A percentile compares a stretch with the other conserved stretches of the same genome.
Evolutionary conservation across 1,284 basidiomycete species (phyloP).

Genomic region (Irpex sp.): DNA sequence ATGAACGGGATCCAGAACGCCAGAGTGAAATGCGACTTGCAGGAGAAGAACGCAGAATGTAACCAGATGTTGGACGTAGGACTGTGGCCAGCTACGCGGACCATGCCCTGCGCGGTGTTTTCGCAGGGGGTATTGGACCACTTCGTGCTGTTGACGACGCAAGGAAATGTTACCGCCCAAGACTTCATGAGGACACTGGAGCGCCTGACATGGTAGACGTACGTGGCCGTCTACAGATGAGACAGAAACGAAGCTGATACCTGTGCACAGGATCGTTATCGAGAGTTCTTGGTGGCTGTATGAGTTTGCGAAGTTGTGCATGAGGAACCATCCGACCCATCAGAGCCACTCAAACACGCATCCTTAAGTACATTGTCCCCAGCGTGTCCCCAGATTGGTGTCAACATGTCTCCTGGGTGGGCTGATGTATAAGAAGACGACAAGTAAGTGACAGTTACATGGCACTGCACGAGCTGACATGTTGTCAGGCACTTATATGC

Average conservation of each 20-base stretch:
- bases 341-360: background rate
- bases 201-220: conserved; percentile 2
- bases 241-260: background rate
- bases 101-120: conserved; percentile 9
- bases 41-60: background rate
- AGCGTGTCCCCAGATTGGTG: conserved; percentile 16
- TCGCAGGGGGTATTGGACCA: conserved; percentile 8
- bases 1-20: conserved; percentile 1
- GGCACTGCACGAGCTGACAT: background rate
- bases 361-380: conserved; percentile 12
- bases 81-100: conserved; percentile 16
- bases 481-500: conserved; percentile 7
- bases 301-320: conserved; percentile 1
- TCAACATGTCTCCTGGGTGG: conserved; percentile 18
- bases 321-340: background rate
- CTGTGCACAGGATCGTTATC: conserved; percentile 14
- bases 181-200: conserved; percentile 12
- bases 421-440: background rate
- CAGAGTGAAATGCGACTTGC: background rate
- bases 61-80: conserved; percentile 14
- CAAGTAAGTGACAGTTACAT: background rate
- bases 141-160: conserved; percentile 10
- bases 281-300: conserved; percentile 13
- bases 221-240: background rate
- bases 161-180: conserved; percentile 7